Base-by-base conservation (phyloP, 495 filamentous ascomycete species). In the Annulohypoxylon moriforme region DNA sequence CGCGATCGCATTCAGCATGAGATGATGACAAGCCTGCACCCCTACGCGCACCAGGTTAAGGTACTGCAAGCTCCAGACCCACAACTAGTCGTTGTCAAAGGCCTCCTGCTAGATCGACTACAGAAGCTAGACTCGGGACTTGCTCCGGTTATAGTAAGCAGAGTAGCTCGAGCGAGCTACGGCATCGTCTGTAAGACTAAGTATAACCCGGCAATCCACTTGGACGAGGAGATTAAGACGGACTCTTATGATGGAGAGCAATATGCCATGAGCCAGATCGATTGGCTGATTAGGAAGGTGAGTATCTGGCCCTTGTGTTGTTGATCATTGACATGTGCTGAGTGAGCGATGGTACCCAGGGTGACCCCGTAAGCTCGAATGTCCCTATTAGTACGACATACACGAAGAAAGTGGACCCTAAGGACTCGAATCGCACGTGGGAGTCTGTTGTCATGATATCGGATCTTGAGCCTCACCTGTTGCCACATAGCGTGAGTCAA, bases 11-110 rank as follows among this genome's bases (percentile, higher is more conserved):
- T 88, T 8, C 64, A 83, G 24, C 71, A 83, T 7, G 75, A 76
- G 24, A 85, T 84, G 67, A 76, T 67, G 11, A 71, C 67, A 5
- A 69, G 74, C 7, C 63, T 68, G 0, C 77, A 80, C 65, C 78
- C 80, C 5, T 83, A 82, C 64, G 80, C 81, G 2, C 72, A 75
- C 5, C 68, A 74, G 3, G 80, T 87, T 42, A 77, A 82, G 34
- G 79, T 89, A 25, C 73, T 86, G 13, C 75, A 83, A 6, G 84
- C 85, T 18, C 80, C 80, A 36, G 86, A 89, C 59, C 87, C 87
- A 74, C 87, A 89, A 64, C 81, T 89, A 14, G 87, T 86, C 1
- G 87, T 89, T 1, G 84, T 87, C 13, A 83, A 85, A 56, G 87
- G 87, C 10, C 63, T 89, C 16, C 82, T 88, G 5, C 72, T 86